Evolutionary conservation across 768 basidiomycete species (phyloP), one percentile per base, ranked within the genome.

Genomic region (Candolleomyces eurysporus): DNA sequence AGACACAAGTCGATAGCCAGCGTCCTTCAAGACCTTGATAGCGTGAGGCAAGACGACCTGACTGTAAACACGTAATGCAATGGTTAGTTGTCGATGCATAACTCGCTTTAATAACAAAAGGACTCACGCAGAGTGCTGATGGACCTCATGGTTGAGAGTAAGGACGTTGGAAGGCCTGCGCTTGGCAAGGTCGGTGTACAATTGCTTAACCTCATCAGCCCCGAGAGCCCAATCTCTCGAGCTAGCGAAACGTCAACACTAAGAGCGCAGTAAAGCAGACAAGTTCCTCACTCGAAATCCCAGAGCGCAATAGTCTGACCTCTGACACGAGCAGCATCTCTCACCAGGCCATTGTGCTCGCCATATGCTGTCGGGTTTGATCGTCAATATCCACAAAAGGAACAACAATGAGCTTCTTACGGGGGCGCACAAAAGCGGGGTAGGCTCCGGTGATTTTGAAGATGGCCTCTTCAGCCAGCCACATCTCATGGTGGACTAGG

Each of bases 1-100:
- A 9, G 74, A 75, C 22, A 77, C 79, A 32, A 80, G 71, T n/a
- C 66, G 66, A 60, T 79, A 78, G 19, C 77, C 77, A 2, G 75
- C 77, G 2, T 53, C 65, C 61, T 78, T 63, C 30, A 80, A 69
- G n/a, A 62, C 63, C 19, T 59, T 26, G 57, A 80, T 75, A 1
- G 73, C 75, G 58, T 73, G 72, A 0, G 78, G 77, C 13, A 79
- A 61, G 32, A 80, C 71, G 19, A 68, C 48, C 16, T 73, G 64
- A 13, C 73, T 74, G 21, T 31, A 42, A 22, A 4, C 32, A 14
- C 7, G 46, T 6, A 26, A 3, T 6, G 21, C 31, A 14, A n/a
- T 16, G 50, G 14, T 48, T 48, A 48, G 9, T 21, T 30, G 6
- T 9, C n/a, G 13, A 32, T 30, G 0, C n/a, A 31, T 7, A 54